Base-by-base conservation (phyloP, 495 filamentous ascomycete species). In the Tuber microsphaerosporum region DNA sequence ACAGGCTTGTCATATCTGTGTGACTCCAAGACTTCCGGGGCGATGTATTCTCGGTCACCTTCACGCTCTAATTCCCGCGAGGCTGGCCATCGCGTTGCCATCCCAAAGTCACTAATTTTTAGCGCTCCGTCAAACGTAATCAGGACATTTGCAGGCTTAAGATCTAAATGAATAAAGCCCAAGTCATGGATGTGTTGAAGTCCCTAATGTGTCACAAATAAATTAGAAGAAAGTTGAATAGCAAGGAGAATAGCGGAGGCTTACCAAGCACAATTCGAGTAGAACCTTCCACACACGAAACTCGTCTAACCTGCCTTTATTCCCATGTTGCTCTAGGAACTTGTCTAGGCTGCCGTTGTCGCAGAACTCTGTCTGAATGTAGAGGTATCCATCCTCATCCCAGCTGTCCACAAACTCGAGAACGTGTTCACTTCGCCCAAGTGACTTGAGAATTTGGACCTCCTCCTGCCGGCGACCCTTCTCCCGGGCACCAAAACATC, bases 261-360 rank as follows among this genome's bases (percentile, higher is more conserved):
- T 84, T 87, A 94, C 93, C 86, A 90, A 85, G 77, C 90, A 87
- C 51, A 95, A 78, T 81, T 99, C 95, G 14, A 96, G 87, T 76
- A 97, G 85, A 65, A 98, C 93, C 84, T 99, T 99, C 95, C 95
- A 99, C 80, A 98, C 96, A 41, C 95, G 88, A 83, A 98, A 99
- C 82, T 98, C 95, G 85, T 99, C 95, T 74, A 99, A 84, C 79
- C 94, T 89, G 70, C 92, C 93, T 82, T 91, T 92, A 71, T 89
- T 85, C 9, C 95, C 95, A 75, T 92, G 89, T 72, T 91, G 87
- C 16, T 88, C 85, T 17, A 98, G 88, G 82, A 97, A 97, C 1
- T 89, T 84, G 82, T 95, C 92, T 70, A 99, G 84, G 76, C 92
- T 96, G 14, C 95, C 95, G 81, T 96, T 92, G 81, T 96, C 92